Evolutionary conservation across 441 rosid species (phyloP).

Genomic region (Bocquillonia castaneifolia): DNA sequence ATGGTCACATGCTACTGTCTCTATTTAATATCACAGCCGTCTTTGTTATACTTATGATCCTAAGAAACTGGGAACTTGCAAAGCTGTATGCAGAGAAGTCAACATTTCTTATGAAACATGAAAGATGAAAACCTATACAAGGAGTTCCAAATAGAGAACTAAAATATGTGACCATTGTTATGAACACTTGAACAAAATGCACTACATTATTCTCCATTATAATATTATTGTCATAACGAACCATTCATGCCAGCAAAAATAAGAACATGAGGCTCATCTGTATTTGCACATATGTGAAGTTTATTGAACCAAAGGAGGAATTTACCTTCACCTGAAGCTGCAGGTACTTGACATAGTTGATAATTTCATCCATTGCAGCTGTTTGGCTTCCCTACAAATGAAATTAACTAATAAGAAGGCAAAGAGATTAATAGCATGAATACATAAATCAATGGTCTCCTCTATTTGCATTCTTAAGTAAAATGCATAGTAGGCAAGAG

Average conservation of each 20-base stretch:
- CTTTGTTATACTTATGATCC: too few species aligned
- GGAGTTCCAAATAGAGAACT: neutral
- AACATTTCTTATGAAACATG: neutral
- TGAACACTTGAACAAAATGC: neutral
- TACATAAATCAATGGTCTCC: neutral
- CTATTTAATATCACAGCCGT: too few species aligned
- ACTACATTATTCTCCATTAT: neutral
- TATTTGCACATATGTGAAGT: neutral
- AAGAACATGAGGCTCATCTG: neutral
- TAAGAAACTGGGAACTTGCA: too few species aligned
- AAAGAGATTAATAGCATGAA: too few species aligned
- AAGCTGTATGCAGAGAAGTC: neutral
- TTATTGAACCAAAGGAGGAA: neutral
- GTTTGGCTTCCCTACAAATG: slow-evolving; percentile 35
- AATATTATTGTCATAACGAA: neutral
- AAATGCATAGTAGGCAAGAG: neutral
- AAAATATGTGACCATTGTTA: neutral
- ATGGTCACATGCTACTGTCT: too few species aligned
- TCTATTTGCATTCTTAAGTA: neutral
- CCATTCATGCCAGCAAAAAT: too few species aligned
- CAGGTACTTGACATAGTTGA: slow-evolving; percentile 48
- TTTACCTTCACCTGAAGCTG: slow-evolving; percentile 59
- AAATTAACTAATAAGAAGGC: slow-evolving; percentile 12
- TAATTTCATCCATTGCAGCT: slow-evolving; percentile 32
- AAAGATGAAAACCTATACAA: neutral